A percentile compares a stretch with the other conserved stretches of the same genome.
These are phyloP conservation scores for Botryotinia calthae DNA, from an alignment of 2,329 filamentous ascomycete genomes.

Conservation along the genomic window DNA sequence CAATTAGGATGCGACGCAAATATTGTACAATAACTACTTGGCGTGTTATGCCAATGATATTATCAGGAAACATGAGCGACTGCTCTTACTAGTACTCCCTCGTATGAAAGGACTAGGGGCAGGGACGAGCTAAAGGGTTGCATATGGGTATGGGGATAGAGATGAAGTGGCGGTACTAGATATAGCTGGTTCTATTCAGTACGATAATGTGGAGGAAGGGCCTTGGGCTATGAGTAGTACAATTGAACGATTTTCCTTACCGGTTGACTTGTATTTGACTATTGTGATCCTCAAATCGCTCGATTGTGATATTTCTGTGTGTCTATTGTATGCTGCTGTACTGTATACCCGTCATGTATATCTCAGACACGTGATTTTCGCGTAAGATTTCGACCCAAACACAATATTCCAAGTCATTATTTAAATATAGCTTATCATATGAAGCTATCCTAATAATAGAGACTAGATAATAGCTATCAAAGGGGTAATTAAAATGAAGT, in stretches of 20 bases:
- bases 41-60: background rate
- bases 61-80: background rate
- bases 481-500: background rate
- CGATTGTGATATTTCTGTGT: background rate
- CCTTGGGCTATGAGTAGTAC: background rate
- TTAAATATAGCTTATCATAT: accelerated
- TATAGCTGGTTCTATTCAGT: background rate
- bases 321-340: background rate
- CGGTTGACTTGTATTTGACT: background rate
- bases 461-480: too few species aligned
- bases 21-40: background rate
- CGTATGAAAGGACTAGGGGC: background rate
- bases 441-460: too few species aligned
- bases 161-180: background rate
- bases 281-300: accelerated
- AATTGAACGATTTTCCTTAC: background rate
- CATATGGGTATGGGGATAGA: background rate
- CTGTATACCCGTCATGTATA: accelerated
- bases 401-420: background rate
- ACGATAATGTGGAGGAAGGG: background rate
- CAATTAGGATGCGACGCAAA: background rate
- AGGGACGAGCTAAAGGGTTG: background rate
- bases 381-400: background rate
- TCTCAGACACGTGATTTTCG: accelerated
- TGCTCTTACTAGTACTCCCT: background rate